Base-by-base conservation (phyloP, 306 rosid genomes). In the Sesbania bispinosa region DNA sequence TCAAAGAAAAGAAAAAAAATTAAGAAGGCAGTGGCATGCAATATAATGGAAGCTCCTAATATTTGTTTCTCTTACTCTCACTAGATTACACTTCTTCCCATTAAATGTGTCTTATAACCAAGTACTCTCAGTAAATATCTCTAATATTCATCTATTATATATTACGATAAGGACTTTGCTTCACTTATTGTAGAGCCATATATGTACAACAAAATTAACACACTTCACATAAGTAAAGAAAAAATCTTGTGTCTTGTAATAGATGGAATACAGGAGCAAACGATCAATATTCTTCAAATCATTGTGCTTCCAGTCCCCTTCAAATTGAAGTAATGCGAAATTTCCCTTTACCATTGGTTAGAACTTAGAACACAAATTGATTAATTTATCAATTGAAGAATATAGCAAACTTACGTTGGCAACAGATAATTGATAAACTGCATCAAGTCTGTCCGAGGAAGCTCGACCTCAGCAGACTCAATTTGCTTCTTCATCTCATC, bases 401-500 rank as follows among this genome's bases (percentile, higher is more conserved):
- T 10, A 77, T 61, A 53, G 19, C 39, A 24, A 71, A 69, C 96
- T 82, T 83, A 94, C 99, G 96, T 95, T 77, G 61, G 86, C 85
- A 95, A 75, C 43, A 95, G 96, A 86, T 50, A 95, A 53, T 24
- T 74, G 79, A 86, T 78, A 83, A 89, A 88, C 85, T 86, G 96
- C 76, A 81, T 89, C 87, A 95, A 77, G 50, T 95, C 86, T 18
- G 97, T 81, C 72, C 63, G 67, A 36, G 90, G 96, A 78, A 91
- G 53, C 33, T 76, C 86, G 47, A 76, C 82, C 82, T 80, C 72
- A 19, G 75, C 67, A 36, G 88, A 30, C 69, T 80, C 80, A 62
- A 53, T 84, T 79, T 83, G 89, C 64, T 71, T 85, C 86, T 86
- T 86, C 73, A 95, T 69, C 89, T 91, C 99, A 3, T 91, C 92